phyloP scores from a whole-genome alignment of 2,329 filamentous ascomycete genomes.

The Epichloe hybrida region DNA sequence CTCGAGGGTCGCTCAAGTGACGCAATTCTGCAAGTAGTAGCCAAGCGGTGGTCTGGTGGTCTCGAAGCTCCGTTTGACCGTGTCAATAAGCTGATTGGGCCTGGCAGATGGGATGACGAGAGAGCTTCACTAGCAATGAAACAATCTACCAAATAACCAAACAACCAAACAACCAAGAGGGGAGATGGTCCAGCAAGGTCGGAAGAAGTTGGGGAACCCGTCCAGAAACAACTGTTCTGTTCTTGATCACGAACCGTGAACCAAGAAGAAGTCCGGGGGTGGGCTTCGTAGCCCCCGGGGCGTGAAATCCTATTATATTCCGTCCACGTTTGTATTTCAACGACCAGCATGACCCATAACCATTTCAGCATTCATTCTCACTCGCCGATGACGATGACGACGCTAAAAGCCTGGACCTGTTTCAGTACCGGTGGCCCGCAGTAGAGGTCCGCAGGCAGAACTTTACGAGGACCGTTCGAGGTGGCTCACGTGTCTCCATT shows the following conservation, averaged over 20 bases:
- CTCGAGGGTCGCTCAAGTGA: background rate
- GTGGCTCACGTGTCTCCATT: background rate
- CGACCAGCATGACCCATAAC: background rate
- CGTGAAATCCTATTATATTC: conserved; percentile 6
- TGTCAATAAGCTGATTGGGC: background rate
- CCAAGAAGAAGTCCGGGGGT: conserved; percentile 6
- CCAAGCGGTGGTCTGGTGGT: no score
- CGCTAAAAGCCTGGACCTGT: background rate
- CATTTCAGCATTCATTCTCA: background rate
- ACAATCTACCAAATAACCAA: no score
- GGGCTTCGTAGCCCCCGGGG: conserved; percentile 3
- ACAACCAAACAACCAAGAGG: background rate
- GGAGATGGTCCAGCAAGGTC: background rate
- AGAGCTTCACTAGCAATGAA: background rate
- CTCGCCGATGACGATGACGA: background rate
- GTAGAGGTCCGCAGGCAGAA: background rate
- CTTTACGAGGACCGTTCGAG: conserved; percentile 4
- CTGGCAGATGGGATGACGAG: background rate
- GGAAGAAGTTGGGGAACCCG: background rate
- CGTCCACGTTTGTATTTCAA: background rate
- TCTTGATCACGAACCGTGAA: background rate
- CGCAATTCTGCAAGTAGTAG: background rate
- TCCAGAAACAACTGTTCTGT: background rate
- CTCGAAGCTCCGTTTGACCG: background rate
- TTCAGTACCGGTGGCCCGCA: background rate